A percentile compares a stretch with the other conserved stretches of the same genome.
These are phyloP conservation scores for Calonectria leucothoes DNA, from an alignment of 2,329 filamentous ascomycete species.

Conservation along the genomic window DNA sequence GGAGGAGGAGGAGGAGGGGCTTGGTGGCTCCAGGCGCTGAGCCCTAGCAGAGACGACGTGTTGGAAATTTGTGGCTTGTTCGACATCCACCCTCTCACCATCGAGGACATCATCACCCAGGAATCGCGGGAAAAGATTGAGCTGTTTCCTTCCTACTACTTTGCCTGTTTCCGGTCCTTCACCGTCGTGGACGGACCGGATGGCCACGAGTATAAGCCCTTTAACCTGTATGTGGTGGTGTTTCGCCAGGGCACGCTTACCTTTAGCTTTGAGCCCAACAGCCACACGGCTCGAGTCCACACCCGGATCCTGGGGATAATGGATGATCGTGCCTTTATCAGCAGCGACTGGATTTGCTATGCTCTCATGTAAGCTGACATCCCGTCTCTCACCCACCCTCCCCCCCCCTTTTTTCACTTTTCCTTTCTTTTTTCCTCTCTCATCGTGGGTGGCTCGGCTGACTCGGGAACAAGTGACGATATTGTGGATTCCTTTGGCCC, in stretches of 20 bases:
- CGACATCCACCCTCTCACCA: conserved; percentile 92
- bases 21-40: conserved; percentile 97
- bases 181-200: conserved; percentile 80
- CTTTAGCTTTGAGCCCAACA: conserved; percentile 91
- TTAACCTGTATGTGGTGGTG: conserved; percentile 96
- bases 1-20: conserved; percentile 73
- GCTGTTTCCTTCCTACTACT: conserved; percentile 97
- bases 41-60: conserved; percentile 91
- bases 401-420: not conserved
- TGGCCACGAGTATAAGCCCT: conserved; percentile 88
- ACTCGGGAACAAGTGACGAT: conserved; percentile 74
- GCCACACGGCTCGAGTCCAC: conserved; percentile 88
- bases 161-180: conserved; percentile 97
- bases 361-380: conserved; percentile 82
- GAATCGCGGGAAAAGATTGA: conserved; percentile 99
- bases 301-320: conserved; percentile 91
- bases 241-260: conserved; percentile 97
- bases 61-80: conserved; percentile 92
- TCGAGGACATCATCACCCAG: conserved; percentile 95
- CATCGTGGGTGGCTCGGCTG: conserved; percentile 24
- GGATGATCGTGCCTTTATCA: conserved; percentile 94
- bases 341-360: conserved; percentile 99
- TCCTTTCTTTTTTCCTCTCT: not conserved
- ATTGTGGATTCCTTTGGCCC: conserved; percentile 97
- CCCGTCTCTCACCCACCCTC: conserved; percentile 21